These are phyloP conservation scores for Mycena kentingensis DNA, from an alignment of 768 basidiomycete species.

Conservation along the genomic window DNA sequence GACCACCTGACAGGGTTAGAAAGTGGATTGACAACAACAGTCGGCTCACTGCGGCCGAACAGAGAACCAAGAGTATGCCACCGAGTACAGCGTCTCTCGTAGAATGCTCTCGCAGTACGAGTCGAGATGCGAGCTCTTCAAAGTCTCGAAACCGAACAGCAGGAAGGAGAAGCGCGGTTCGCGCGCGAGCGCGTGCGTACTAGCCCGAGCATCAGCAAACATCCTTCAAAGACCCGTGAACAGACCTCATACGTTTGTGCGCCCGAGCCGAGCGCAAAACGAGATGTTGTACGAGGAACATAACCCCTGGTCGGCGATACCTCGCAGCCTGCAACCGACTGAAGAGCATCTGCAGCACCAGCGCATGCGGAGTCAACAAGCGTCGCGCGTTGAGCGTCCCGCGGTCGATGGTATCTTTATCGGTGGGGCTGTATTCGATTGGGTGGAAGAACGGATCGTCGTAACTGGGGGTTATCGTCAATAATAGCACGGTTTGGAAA, in stretches of 20 bases:
- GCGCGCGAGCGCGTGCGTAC: conserved; percentile 89
- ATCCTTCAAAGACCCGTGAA: background rate
- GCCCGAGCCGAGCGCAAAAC: conserved; percentile 79
- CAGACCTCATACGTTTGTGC: conserved; percentile 75
- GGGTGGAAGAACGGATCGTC: conserved; percentile 86
- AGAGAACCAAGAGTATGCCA: conserved; percentile 93
- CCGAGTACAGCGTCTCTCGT: conserved; percentile 73
- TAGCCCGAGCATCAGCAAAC: conserved; percentile 33
- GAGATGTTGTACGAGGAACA: conserved; percentile 83
- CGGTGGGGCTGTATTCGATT: conserved; percentile 86
- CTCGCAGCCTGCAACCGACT: conserved; percentile 93
- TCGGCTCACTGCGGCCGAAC: conserved; percentile 94
- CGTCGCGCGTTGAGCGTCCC: conserved; percentile 69
- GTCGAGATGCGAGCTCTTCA: conserved; percentile 88
- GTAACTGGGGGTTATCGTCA: conserved; percentile 54
- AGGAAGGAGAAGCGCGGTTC: conserved; percentile 90
- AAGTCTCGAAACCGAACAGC: conserved; percentile 88
- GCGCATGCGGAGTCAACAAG: conserved; percentile 77
- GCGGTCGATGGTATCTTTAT: conserved; percentile 80
- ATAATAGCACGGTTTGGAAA: background rate
- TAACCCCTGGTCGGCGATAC: conserved; percentile 81
- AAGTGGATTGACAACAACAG: too few species aligned
- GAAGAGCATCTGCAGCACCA: conserved; percentile 85
- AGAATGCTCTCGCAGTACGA: conserved; percentile 74
- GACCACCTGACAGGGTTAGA: conserved; percentile 74